Percentiles rank a stretch among this genome's conserved stretches.
These are phyloP conservation scores for Colletotrichum sidae DNA, from an alignment of 2,329 filamentous ascomycete genomes.

Conservation along the genomic window DNA sequence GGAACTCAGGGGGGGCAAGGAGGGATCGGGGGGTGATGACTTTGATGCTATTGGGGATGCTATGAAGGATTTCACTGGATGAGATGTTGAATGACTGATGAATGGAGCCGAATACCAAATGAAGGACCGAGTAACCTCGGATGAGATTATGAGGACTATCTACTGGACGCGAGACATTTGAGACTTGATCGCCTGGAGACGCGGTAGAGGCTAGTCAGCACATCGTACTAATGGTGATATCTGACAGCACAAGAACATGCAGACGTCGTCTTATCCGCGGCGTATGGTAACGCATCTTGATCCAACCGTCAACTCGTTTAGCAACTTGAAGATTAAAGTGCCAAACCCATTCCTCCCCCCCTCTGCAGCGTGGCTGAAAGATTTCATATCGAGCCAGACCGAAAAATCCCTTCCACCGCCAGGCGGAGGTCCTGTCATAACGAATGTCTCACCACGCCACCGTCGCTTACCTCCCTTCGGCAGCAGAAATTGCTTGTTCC, in stretches of 20 bases:
- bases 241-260: too few relatives aligned
- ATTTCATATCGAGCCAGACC: too few relatives aligned
- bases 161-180: too few relatives aligned
- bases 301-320: too few relatives aligned
- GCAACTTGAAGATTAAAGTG: too few relatives aligned
- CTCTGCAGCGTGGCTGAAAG: too few relatives aligned
- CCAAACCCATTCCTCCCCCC: too few relatives aligned
- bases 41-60: constrained; percentile 17
- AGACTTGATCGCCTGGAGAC: too few relatives aligned
- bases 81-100: neutral
- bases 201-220: too few relatives aligned
- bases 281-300: too few relatives aligned
- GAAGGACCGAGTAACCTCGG: neutral
- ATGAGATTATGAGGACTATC: neutral
- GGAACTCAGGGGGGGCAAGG: constrained; percentile 34
- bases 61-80: constrained; percentile 28
- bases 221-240: too few relatives aligned
- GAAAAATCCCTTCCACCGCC: neutral
- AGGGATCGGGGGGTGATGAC: neutral
- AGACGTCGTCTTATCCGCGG: too few relatives aligned
- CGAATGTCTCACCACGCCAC: neutral
- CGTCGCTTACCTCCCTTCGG: neutral
- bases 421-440: neutral
- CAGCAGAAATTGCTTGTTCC: neutral
- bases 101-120: neutral